These are phyloP conservation scores for Polygonum aviculare DNA, from an alignment of 148 eudicot species.

Conservation along the genomic window DNA sequence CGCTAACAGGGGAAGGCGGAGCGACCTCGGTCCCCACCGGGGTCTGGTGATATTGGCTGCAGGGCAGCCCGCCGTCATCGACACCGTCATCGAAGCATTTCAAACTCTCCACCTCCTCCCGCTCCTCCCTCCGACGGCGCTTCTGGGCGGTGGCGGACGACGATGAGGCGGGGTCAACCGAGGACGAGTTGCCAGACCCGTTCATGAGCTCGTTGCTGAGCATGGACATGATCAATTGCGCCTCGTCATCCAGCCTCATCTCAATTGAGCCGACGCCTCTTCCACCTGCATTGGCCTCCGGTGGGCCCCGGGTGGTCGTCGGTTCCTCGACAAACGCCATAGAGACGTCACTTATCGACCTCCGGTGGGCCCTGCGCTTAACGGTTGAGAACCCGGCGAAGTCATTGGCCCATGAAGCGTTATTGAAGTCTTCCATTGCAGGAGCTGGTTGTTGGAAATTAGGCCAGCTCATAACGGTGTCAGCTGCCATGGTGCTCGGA, in stretches of 20 bases:
- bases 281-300: neutral
- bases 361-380: slow-evolving; percentile 48
- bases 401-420: slow-evolving; percentile 61
- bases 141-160: slow-evolving; percentile 26
- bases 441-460: neutral
- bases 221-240: slow-evolving; percentile 58
- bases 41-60: slow-evolving; percentile 12
- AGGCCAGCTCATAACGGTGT: neutral
- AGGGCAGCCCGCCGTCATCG: neutral
- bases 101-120: neutral
- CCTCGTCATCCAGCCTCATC: slow-evolving; percentile 57
- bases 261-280: slow-evolving; percentile 30
- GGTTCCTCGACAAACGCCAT: slow-evolving; percentile 48
- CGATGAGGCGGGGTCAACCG: slow-evolving; percentile 51
- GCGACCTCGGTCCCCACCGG: neutral
- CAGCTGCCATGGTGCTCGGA: neutral
- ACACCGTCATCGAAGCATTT: neutral
- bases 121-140: neutral
- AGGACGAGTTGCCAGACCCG: slow-evolving; percentile 22
- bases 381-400: slow-evolving; percentile 70
- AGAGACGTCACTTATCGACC: slow-evolving; percentile 67
- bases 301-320: neutral
- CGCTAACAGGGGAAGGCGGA: neutral
- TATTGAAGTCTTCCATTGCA: neutral
- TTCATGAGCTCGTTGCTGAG: slow-evolving; percentile 28